These are phyloP conservation scores for Starmera caribaea DNA, from an alignment of 805 yeast genomes.

Conservation along the genomic window DNA sequence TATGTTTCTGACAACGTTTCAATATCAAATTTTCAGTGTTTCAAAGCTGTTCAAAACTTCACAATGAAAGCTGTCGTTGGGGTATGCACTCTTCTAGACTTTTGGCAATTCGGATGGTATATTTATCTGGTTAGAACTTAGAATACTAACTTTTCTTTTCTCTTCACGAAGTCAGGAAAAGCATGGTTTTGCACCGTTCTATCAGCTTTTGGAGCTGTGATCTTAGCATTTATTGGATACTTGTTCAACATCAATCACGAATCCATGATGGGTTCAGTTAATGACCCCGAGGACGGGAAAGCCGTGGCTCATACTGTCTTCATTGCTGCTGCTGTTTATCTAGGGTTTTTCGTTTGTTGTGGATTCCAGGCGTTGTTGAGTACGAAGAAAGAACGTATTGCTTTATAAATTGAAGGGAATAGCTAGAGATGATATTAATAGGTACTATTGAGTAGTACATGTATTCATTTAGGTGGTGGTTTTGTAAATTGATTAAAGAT, in stretches of 20 bases:
- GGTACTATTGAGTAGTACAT: neutral
- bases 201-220: slow-evolving; percentile 87
- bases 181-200: slow-evolving; percentile 95
- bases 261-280: slow-evolving; percentile 84
- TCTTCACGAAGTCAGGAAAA: slow-evolving; percentile 45
- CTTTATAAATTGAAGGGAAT: slow-evolving; percentile 19
- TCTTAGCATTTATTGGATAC: slow-evolving; percentile 74
- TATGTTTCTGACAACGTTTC: too few relatives aligned
- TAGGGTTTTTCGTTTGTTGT: slow-evolving; percentile 76
- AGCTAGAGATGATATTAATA: too few relatives aligned
- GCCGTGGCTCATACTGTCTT: slow-evolving; percentile 89
- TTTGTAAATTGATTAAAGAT: too few relatives aligned
- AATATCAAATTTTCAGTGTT: too few relatives aligned
- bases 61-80: neutral
- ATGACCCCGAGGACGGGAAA: slow-evolving; percentile 86
- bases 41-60: too few relatives aligned
- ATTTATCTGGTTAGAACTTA: too few relatives aligned
- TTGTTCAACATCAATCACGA: slow-evolving; percentile 77
- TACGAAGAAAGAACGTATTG: slow-evolving; percentile 58
- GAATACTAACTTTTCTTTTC: neutral
- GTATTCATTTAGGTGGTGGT: too few relatives aligned
- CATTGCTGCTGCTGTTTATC: slow-evolving; percentile 80
- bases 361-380: slow-evolving; percentile 71
- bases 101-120: too few relatives aligned
- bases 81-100: neutral